Conservation (phyloP, 805 yeast species). For the Candida nonsorbophila region DNA sequence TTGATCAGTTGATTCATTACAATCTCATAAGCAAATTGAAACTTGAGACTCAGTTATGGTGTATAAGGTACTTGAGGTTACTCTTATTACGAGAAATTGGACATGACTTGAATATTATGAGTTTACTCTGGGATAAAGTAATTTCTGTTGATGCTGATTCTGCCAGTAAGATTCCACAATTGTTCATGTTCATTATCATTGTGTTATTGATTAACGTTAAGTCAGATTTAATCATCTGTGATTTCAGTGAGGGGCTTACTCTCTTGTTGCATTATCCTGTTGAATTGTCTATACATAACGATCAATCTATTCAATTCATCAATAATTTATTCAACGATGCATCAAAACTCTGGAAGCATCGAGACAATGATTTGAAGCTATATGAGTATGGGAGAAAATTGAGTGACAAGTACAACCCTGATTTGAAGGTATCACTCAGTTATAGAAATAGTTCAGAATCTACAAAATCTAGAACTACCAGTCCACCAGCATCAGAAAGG, state of each 20-base stretch:
- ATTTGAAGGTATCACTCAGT: conserved; percentile 23
- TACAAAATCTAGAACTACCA: conserved; percentile 7
- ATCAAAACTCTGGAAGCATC: conserved; percentile 22
- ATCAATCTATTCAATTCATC: conserved; percentile 13
- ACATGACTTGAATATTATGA: conserved; percentile 22
- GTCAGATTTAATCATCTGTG: conserved; percentile 38
- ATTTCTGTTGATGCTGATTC: conserved; percentile 18
- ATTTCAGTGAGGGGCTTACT: conserved; percentile 48
- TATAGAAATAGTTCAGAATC: conserved; percentile 18
- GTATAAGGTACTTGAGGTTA: conserved; percentile 46
- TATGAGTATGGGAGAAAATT: conserved; percentile 36
- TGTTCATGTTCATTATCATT: conserved; percentile 39
- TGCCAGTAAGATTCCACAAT: conserved; percentile 20
- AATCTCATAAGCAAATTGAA: conserved; percentile 37
- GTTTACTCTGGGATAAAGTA: conserved; percentile 47
- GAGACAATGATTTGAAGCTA: conserved; percentile 31
- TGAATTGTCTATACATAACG: conserved; percentile 9
- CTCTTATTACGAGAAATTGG: conserved; percentile 46
- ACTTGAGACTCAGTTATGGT: conserved; percentile 50
- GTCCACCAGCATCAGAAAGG: conserved; percentile 3
- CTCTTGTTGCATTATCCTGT: conserved; percentile 47
- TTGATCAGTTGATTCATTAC: conserved; percentile 45
- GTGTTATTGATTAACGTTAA: conserved; percentile 42
- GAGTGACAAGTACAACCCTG: conserved; percentile 35
- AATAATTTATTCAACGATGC: conserved; percentile 28